Evolutionary conservation across 352 stramenopile genomes (phyloP).

Genomic region (Globisporangium megalacanthum): DNA sequence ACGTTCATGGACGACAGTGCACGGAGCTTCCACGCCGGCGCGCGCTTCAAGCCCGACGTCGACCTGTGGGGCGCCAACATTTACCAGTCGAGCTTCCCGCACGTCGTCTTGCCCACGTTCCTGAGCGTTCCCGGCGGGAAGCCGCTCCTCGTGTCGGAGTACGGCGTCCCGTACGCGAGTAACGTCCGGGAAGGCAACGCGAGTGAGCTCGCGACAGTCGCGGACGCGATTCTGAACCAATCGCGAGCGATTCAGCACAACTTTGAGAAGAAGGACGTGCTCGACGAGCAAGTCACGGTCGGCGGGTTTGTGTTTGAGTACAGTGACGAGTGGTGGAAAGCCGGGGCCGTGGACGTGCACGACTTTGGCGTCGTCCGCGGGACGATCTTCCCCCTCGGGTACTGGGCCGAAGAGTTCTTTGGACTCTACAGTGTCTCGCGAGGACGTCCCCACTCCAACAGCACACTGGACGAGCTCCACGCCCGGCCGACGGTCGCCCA

Average conservation of each 20-base stretch:
- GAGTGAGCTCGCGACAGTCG: slow-evolving; percentile 37
- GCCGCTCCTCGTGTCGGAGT: slow-evolving; percentile 56
- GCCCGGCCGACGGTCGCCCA: slow-evolving; percentile 45
- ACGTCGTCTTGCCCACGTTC: slow-evolving; percentile 48
- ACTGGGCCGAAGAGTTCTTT: slow-evolving; percentile 62
- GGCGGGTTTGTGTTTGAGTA: slow-evolving; percentile 76
- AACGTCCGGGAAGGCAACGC: slow-evolving; percentile 34
- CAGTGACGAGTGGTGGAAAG: slow-evolving; percentile 77
- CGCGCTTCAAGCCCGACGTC: slow-evolving; percentile 42
- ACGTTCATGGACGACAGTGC: slow-evolving; percentile 67
- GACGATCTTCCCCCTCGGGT: slow-evolving; percentile 50
- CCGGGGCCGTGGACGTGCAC: slow-evolving; percentile 41
- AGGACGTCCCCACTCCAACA: neutral
- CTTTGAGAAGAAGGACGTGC: slow-evolving; percentile 34
- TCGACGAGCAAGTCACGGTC: slow-evolving; percentile 48
- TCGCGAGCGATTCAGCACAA: slow-evolving; percentile 52
- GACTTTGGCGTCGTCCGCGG: slow-evolving; percentile 39
- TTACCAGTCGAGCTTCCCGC: slow-evolving; percentile 60
- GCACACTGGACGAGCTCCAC: slow-evolving; percentile 26
- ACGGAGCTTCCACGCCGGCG: slow-evolving; percentile 35
- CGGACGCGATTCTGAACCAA: slow-evolving; percentile 35
- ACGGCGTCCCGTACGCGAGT: slow-evolving; percentile 54
- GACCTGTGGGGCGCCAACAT: slow-evolving; percentile 72
- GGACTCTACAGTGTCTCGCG: slow-evolving; percentile 28
- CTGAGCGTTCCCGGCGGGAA: slow-evolving; percentile 33